phyloP scores from a whole-genome alignment of 139 green algal species.

The Chlorella sorokiniana region DNA sequence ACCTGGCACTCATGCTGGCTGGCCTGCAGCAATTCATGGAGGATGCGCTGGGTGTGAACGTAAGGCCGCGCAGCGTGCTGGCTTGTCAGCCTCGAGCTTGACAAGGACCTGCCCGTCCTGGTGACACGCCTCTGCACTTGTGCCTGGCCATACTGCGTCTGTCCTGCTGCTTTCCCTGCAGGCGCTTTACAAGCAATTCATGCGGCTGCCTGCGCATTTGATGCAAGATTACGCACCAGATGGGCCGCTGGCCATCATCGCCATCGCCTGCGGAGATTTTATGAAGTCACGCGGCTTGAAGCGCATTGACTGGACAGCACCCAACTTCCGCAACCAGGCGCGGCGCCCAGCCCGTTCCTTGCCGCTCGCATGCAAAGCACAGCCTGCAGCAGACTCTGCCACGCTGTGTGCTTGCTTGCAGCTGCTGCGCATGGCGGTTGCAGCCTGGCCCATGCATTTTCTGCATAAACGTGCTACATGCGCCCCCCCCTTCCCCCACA shows the following conservation, averaged over 20 bases:
- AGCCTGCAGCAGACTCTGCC: too few species aligned
- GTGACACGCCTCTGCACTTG: too few species aligned
- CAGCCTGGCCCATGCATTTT: not conserved
- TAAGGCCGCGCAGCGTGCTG: not conserved
- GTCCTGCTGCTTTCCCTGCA: slow-evolving; percentile 24
- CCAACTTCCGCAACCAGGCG: slow-evolving; percentile 12
- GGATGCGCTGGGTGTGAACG: slow-evolving; percentile 75
- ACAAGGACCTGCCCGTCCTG: too few species aligned
- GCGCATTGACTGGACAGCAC: slow-evolving; percentile 66
- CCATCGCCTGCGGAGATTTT: slow-evolving; percentile 54
- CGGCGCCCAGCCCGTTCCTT: not conserved
- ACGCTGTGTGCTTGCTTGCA: too few species aligned
- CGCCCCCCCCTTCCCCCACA: slow-evolving; percentile 12
- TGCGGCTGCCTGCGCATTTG: slow-evolving; percentile 55
- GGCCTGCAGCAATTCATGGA: slow-evolving; percentile 86
- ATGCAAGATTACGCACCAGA: slow-evolving; percentile 46
- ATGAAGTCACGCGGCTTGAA: slow-evolving; percentile 56
- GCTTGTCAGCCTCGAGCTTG: not conserved
- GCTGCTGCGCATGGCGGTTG: too few species aligned
- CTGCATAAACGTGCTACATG: not conserved
- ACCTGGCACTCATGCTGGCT: slow-evolving; percentile 56
- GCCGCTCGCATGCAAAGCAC: too few species aligned
- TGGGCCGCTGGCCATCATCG: slow-evolving; percentile 66
- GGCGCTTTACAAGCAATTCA: slow-evolving; percentile 55
- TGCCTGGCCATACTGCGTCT: too few species aligned